Percentiles rank a stretch among this genome's conserved stretches.
Evolutionary conservation across 441 rosid species (phyloP).

Genomic region (Erodium moschatum): DNA sequence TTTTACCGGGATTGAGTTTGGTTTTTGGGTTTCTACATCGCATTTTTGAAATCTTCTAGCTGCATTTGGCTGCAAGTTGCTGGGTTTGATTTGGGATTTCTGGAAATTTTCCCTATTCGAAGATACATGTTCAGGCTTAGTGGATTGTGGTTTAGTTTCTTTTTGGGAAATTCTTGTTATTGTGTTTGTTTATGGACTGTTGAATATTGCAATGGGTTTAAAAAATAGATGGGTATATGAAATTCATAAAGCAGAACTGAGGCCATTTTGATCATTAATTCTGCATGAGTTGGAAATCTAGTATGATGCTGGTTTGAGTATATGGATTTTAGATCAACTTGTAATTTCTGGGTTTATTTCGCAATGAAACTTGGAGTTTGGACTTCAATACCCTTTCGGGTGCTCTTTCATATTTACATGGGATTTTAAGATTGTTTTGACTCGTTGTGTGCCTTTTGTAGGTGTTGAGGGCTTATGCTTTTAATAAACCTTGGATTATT

Average conservation of each 20-base stretch:
- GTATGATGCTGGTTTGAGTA: too few relatives aligned
- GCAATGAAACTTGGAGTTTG: neutral
- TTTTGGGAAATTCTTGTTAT: neutral
- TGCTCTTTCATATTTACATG: neutral
- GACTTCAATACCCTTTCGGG: neutral
- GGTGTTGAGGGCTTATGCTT: constrained; percentile 88
- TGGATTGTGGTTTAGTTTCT: neutral
- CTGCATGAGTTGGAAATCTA: neutral
- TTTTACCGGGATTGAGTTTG: too few relatives aligned
- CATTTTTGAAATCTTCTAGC: too few relatives aligned
- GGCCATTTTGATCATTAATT: neutral
- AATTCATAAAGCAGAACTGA: neutral
- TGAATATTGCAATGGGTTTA: constrained; percentile 2
- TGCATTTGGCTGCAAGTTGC: too few relatives aligned
- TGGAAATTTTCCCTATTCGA: neutral
- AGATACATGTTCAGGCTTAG: neutral
- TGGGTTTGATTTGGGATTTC: neutral
- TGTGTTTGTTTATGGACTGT: neutral
- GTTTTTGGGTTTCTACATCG: too few relatives aligned
- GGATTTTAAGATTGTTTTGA: neutral
- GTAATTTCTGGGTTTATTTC: neutral
- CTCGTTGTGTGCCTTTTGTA: constrained; percentile 25
- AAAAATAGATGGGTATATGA: neutral
- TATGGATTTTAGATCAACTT: neutral
- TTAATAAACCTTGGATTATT: constrained; percentile 64